phyloP scores from a whole-genome alignment of 345 rosid genomes.

The Angophora floribunda region DNA sequence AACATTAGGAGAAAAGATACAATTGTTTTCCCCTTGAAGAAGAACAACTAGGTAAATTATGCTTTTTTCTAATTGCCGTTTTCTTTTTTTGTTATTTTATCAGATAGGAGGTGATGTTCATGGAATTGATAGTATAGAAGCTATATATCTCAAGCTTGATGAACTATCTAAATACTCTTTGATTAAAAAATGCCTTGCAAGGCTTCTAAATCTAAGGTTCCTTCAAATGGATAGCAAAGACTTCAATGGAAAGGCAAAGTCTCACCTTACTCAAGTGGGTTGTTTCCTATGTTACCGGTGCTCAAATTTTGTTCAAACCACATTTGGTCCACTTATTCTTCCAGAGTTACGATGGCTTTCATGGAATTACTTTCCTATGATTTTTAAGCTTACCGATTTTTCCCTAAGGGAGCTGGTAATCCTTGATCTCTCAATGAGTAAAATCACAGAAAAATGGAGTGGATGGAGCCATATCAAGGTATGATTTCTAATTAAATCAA shows the following conservation, averaged over 20 bases:
- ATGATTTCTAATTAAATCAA: background rate
- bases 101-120: background rate
- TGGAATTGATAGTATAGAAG: background rate
- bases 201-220: background rate
- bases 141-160: background rate
- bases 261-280: background rate
- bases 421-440: background rate
- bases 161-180: background rate
- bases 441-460: background rate
- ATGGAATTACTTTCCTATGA: background rate
- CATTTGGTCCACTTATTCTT: background rate
- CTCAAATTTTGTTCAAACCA: background rate
- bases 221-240: background rate
- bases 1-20: background rate
- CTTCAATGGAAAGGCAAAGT: background rate
- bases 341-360: background rate
- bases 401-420: background rate
- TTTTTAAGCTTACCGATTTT: rapidly evolving
- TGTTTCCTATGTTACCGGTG: rapidly evolving
- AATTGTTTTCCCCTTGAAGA: background rate
- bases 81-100: too few species aligned
- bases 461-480: background rate
- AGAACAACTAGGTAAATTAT: too few species aligned
- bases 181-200: background rate
- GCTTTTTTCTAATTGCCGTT: background rate